Evolutionary conservation across 169 alveolate genomes (phyloP).

Genomic region (Sarcocystis neurona): DNA sequence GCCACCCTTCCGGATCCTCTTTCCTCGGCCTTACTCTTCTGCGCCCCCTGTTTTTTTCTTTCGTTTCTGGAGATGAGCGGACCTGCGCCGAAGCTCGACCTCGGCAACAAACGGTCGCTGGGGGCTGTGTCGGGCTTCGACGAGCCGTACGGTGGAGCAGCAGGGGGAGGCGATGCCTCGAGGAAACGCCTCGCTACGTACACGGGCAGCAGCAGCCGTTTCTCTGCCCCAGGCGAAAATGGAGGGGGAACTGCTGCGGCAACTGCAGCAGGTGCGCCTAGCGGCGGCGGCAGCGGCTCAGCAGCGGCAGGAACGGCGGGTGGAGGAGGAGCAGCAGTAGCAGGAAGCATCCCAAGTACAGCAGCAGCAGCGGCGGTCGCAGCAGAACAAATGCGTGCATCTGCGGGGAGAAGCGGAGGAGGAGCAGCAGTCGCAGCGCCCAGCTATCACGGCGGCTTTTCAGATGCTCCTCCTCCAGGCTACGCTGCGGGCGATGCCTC

Average conservation of each 20-base stretch:
- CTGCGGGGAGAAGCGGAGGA: too few relatives aligned
- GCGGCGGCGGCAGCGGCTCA: neutral
- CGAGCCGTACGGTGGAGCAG: neutral
- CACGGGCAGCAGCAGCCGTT: neutral
- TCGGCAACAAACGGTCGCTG: neutral
- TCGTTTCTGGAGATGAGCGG: neutral
- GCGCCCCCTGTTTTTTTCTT: neutral
- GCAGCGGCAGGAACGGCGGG: slow-evolving; percentile 18
- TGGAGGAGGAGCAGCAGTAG: neutral
- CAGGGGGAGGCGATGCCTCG: slow-evolving; percentile 24
- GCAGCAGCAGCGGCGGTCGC: too few relatives aligned
- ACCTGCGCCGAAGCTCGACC: slow-evolving; percentile 41
- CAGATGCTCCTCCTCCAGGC: too few relatives aligned
- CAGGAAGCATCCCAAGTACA: too few relatives aligned
- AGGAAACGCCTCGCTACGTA: neutral
- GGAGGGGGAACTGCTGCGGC: neutral
- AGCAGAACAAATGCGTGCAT: too few relatives aligned
- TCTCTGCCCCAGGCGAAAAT: neutral
- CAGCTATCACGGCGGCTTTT: too few relatives aligned
- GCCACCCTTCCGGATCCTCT: too few relatives aligned
- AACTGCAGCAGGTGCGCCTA: neutral
- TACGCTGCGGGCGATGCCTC: too few relatives aligned
- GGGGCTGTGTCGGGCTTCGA: slow-evolving; percentile 8
- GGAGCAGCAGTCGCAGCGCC: too few relatives aligned
- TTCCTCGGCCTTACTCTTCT: neutral